Conservation (phyloP, 768 basidiomycete genomes). For the Hypsizygus marmoreus region DNA sequence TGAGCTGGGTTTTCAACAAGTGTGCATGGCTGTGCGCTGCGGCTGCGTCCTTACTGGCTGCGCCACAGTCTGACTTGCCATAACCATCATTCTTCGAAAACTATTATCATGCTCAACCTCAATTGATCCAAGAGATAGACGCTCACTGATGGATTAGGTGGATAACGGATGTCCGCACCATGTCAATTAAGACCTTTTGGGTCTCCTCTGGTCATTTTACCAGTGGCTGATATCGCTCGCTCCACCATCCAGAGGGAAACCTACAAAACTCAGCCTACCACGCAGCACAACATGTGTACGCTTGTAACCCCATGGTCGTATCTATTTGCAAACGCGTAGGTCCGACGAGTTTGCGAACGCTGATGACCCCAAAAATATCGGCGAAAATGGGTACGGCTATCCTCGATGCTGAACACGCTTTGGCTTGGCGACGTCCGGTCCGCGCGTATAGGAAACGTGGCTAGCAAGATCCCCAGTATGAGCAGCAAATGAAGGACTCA, state of each 20-base stretch:
- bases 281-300: background rate
- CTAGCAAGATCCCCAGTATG: too few species aligned
- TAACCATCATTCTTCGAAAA: background rate
- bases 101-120: background rate
- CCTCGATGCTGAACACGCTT: constrained; percentile 4
- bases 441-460: too few species aligned
- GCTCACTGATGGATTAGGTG: background rate
- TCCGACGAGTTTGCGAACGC: background rate
- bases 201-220: too few species aligned
- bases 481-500: background rate
- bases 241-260: background rate
- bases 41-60: constrained; percentile 3
- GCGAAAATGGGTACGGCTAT: background rate
- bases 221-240: too few species aligned
- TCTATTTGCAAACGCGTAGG: background rate
- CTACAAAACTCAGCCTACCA: constrained; percentile 1
- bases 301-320: constrained; percentile 6
- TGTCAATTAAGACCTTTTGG: too few species aligned
- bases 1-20: background rate
- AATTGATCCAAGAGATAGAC: background rate
- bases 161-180: too few species aligned
- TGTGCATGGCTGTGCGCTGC: background rate
- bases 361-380: background rate
- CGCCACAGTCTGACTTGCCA: constrained; percentile 14
- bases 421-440: background rate